These are phyloP conservation scores for Calycina herbarum DNA, from an alignment of 2,329 filamentous ascomycete genomes.

Conservation along the genomic window DNA sequence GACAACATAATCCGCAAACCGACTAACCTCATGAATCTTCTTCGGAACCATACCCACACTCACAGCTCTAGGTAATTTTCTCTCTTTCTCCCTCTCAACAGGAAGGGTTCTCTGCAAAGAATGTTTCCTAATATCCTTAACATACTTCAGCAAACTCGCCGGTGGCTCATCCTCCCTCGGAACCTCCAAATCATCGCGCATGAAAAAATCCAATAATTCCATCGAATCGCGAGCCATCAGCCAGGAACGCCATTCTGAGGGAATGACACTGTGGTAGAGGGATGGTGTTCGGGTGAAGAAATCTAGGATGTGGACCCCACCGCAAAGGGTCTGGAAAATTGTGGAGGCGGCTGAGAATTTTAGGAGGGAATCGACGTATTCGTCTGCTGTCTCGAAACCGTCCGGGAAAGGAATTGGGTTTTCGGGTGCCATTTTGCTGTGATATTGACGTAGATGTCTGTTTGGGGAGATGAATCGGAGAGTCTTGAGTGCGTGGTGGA, in stretches of 20 bases:
- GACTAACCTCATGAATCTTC: slow-evolving; percentile 89
- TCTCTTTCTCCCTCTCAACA: slow-evolving; percentile 45
- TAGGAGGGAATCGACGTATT: slow-evolving; percentile 77
- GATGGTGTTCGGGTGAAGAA: slow-evolving; percentile 87
- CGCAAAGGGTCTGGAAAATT: slow-evolving; percentile 85
- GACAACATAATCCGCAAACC: slow-evolving; percentile 85
- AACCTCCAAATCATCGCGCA: slow-evolving; percentile 69
- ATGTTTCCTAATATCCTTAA: slow-evolving; percentile 68
- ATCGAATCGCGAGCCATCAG: slow-evolving; percentile 71
- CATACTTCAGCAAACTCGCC: slow-evolving; percentile 66
- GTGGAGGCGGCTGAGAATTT: slow-evolving; percentile 72
- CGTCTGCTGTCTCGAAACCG: slow-evolving; percentile 66
- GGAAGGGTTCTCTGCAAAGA: slow-evolving; percentile 64
- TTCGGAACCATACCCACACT: slow-evolving; percentile 93
- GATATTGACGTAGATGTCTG: background rate
- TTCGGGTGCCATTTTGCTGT: slow-evolving; percentile 31
- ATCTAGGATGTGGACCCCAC: slow-evolving; percentile 94
- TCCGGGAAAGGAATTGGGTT: slow-evolving; percentile 31
- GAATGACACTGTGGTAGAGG: slow-evolving; percentile 76
- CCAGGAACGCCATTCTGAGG: slow-evolving; percentile 78
- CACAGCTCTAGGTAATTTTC: slow-evolving; percentile 67
- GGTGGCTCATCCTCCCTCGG: slow-evolving; percentile 29
- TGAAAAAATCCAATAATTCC: slow-evolving; percentile 75
- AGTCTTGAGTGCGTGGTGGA: slow-evolving; percentile 5
- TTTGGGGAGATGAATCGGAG: slow-evolving; percentile 3